A percentile compares a stretch with the other conserved stretches of the same genome.
phyloP scores from a whole-genome alignment of 495 filamentous ascomycete genomes.

The Sabuloglossum arenarium region DNA sequence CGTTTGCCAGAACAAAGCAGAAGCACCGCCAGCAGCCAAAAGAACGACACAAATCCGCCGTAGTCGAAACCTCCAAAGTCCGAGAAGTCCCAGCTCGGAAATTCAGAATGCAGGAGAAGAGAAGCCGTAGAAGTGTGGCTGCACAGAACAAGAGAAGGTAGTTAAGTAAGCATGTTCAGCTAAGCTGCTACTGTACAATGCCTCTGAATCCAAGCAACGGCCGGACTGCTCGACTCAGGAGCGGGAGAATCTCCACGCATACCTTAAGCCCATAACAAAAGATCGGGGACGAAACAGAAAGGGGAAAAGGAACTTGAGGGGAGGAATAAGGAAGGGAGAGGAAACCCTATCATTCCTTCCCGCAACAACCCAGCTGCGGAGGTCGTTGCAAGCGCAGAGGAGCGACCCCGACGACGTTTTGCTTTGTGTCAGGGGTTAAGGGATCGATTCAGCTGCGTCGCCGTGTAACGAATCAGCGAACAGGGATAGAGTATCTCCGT shows the following conservation, averaged over 20 bases:
- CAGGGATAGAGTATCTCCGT: no score
- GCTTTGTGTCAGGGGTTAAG: no score
- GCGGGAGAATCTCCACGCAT: neutral
- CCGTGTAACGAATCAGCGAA: no score
- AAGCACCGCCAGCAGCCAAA: neutral
- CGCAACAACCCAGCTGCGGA: neutral
- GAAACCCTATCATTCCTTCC: neutral
- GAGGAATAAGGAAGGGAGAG: slow-evolving; percentile 2
- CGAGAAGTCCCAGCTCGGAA: neutral
- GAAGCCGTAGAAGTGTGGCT: neutral
- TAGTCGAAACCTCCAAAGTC: neutral
- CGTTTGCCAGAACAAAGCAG: neutral
- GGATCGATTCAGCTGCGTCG: no score
- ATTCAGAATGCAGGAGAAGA: neutral
- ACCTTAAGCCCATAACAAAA: slow-evolving; percentile 4
- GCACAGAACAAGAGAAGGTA: neutral
- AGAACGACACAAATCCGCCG: neutral
- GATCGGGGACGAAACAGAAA: slow-evolving; percentile 6
- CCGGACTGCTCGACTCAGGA: neutral
- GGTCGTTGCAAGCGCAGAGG: neutral
- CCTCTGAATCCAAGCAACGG: neutral
- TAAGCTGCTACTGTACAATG: neutral
- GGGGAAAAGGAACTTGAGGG: neutral
- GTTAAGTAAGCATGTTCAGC: neutral
- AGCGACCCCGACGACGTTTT: neutral